These are phyloP conservation scores for Spathaspora sp. DNA, from an alignment of 1,139 yeast genomes.

Conservation along the genomic window DNA sequence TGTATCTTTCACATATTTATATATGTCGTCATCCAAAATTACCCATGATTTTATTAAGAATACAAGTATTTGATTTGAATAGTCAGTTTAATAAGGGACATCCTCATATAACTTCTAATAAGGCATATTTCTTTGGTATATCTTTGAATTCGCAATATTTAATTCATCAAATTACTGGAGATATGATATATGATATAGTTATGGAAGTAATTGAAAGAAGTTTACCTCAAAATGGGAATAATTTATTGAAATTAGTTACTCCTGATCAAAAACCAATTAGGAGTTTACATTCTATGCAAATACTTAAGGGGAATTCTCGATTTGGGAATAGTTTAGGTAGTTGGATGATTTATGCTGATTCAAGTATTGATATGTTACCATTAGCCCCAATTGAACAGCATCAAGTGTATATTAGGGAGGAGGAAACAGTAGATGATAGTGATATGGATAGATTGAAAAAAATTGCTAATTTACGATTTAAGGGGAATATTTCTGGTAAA, in stretches of 20 bases:
- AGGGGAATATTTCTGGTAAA: constrained; percentile 45
- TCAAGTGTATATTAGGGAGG: constrained; percentile 14
- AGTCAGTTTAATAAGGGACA: constrained; percentile 14
- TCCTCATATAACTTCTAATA: constrained; percentile 51
- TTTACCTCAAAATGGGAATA: constrained; percentile 39
- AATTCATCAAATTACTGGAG: constrained; percentile 60
- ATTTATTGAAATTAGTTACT: constrained; percentile 26
- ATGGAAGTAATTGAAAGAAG: constrained; percentile 58
- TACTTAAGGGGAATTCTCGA: constrained; percentile 60
- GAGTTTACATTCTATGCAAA: constrained; percentile 53
- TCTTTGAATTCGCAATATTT: constrained; percentile 68
- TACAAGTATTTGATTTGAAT: constrained; percentile 64
- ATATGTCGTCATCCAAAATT: constrained; percentile 65
- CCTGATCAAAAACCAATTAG: constrained; percentile 47
- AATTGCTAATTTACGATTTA: constrained; percentile 55
- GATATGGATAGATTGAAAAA: constrained; percentile 23
- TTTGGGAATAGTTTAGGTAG: constrained; percentile 59
- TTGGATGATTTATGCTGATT: constrained; percentile 73
- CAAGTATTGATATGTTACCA: constrained; percentile 61
- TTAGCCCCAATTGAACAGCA: constrained; percentile 43
- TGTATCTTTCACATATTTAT: constrained; percentile 60
- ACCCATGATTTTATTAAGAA: constrained; percentile 59
- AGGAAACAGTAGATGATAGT: constrained; percentile 8
- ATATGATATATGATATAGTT: constrained; percentile 51
- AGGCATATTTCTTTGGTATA: constrained; percentile 63